A percentile compares a stretch with the other conserved stretches of the same genome.
phyloP scores from a whole-genome alignment of 139 green algal genomes.

The Closterium sp. region DNA sequence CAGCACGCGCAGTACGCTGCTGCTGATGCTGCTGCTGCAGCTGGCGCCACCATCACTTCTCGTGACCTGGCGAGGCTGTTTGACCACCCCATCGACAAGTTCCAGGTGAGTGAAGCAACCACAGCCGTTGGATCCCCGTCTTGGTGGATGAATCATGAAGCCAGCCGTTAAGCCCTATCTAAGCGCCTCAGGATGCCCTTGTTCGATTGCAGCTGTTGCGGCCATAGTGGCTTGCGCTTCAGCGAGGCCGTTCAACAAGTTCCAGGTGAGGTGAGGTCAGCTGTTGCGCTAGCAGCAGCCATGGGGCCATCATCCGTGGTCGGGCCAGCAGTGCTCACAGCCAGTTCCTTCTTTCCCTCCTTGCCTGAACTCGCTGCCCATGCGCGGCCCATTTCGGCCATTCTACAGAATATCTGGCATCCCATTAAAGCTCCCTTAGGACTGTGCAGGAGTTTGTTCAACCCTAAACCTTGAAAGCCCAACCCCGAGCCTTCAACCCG shows the following conservation, averaged over 20 bases:
- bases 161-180: background rate
- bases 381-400: background rate
- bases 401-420: background rate
- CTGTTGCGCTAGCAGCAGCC: no score
- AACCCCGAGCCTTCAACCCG: background rate
- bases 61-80: conserved; percentile 37
- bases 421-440: background rate
- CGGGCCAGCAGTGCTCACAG: no score
- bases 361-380: background rate
- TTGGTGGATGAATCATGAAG: background rate
- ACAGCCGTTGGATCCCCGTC: background rate
- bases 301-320: background rate
- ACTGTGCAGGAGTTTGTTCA: no score
- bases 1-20: background rate
- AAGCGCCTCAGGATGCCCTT: background rate
- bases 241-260: no score
- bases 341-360: background rate
- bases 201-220: no score
- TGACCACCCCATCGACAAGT: conserved; percentile 50
- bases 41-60: background rate
- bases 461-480: background rate
- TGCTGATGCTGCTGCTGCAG: background rate
- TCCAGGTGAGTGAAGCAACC: conserved; percentile 17
- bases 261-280: no score
- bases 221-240: no score